Conservation (phyloP, 768 basidiomycete species). For the Rhizopogon rudus region DNA sequence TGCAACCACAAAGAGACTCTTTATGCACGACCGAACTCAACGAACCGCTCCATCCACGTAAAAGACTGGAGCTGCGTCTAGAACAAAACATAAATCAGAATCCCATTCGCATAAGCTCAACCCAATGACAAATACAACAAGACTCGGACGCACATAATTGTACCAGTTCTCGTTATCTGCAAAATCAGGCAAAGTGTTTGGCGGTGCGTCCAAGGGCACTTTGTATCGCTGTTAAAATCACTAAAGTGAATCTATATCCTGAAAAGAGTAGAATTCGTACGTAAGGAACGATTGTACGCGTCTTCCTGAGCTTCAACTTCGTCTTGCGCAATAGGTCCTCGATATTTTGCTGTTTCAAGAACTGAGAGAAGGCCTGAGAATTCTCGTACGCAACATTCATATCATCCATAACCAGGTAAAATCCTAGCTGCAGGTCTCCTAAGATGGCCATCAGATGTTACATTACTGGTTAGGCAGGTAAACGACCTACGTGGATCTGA, state of each 20-base stretch:
- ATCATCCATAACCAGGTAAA: slow-evolving; percentile 8
- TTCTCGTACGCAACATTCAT: slow-evolving; percentile 29
- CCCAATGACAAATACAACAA: not conserved
- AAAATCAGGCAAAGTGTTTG: slow-evolving; percentile 29
- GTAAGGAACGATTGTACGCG: slow-evolving; percentile 34
- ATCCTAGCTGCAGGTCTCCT: not conserved
- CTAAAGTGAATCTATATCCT: not conserved
- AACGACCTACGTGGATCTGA: not conserved
- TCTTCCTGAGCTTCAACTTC: slow-evolving; percentile 18
- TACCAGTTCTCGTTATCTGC: slow-evolving; percentile 30
- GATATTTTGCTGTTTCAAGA: slow-evolving; percentile 26
- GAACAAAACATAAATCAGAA: not conserved
- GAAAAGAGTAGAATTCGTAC: slow-evolving; percentile 21
- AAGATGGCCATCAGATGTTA: not conserved
- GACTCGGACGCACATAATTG: slow-evolving; percentile 18
- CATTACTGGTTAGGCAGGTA: not conserved
- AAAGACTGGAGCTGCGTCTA: slow-evolving; percentile 15
- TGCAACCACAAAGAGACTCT: not conserved
- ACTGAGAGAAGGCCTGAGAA: slow-evolving; percentile 31
- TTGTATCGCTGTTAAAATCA: slow-evolving; percentile 25
- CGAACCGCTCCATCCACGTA: slow-evolving; percentile 23
- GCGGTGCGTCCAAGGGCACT: slow-evolving; percentile 20
- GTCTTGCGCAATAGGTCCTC: slow-evolving; percentile 13
- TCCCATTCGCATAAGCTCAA: not conserved
- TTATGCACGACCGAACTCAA: slow-evolving; percentile 15